Conservation (phyloP, 1,284 basidiomycete species). For the Coniferiporia sulphurascens region DNA sequence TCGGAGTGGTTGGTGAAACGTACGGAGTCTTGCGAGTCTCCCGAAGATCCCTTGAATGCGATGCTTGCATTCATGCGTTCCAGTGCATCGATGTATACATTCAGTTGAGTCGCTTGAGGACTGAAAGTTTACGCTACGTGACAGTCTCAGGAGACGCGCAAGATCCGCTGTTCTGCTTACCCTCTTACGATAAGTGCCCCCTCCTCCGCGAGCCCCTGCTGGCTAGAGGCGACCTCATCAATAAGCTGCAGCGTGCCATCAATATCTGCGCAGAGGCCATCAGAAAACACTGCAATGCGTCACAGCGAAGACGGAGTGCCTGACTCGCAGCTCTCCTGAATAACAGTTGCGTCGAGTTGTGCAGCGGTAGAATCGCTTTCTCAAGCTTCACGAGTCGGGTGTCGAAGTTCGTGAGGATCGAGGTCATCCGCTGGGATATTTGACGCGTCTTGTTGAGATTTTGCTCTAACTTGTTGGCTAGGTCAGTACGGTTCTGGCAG, state of each 20-base stretch:
- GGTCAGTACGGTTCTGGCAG: not conserved
- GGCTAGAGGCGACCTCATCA: slow-evolving; percentile 67
- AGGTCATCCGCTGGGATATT: slow-evolving; percentile 77
- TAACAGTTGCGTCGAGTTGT: slow-evolving; percentile 68
- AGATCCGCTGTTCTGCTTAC: slow-evolving; percentile 34
- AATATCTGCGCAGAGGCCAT: slow-evolving; percentile 49
- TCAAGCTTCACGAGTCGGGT: slow-evolving; percentile 71
- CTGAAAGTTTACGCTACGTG: slow-evolving; percentile 30
- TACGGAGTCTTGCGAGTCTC: slow-evolving; percentile 56
- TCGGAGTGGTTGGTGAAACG: slow-evolving; percentile 20
- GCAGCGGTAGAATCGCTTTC: slow-evolving; percentile 74
- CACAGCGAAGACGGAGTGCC: not conserved
- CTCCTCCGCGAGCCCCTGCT: slow-evolving; percentile 71
- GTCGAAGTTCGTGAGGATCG: slow-evolving; percentile 75
- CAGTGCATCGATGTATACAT: slow-evolving; percentile 61
- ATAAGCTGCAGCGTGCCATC: slow-evolving; percentile 72
- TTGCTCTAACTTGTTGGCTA: slow-evolving; percentile 62
- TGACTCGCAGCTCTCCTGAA: slow-evolving; percentile 47
- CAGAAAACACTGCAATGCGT: not conserved
- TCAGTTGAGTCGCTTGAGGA: slow-evolving; percentile 62
- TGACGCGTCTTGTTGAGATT: slow-evolving; percentile 79
- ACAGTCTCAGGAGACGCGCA: not conserved
- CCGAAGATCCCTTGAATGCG: slow-evolving; percentile 64
- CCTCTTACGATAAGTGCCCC: slow-evolving; percentile 72
- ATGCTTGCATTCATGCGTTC: slow-evolving; percentile 73